Conservation (phyloP, 2,329 filamentous ascomycete genomes). For the Paecilomyces dactylethromorphus region DNA sequence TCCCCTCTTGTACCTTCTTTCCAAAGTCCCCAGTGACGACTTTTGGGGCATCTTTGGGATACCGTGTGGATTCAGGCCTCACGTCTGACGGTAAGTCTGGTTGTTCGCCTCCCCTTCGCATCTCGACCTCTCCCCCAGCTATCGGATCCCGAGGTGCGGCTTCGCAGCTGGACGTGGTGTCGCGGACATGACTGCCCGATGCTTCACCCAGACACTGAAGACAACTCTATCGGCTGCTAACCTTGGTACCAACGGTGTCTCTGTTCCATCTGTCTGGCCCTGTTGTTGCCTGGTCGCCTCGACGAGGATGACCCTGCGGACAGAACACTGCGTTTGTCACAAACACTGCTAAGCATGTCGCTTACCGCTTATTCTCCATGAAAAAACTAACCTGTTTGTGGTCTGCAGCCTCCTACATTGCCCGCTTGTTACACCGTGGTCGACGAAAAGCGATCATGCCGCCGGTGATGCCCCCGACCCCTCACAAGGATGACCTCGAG, state of each 20-base stretch:
- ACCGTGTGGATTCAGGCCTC: background rate
- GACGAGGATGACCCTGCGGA: background rate
- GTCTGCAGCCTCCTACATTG: conserved; percentile 4
- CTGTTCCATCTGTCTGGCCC: background rate
- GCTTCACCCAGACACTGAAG: background rate
- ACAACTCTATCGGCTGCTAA: background rate
- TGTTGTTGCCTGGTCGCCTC: background rate
- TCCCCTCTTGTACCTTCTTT: background rate
- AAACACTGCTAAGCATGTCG: background rate
- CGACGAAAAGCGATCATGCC: conserved; percentile 22
- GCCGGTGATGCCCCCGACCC: conserved; percentile 36
- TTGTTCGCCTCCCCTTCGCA: background rate
- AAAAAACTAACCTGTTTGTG: conserved; percentile 5
- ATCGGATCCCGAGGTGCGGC: background rate
- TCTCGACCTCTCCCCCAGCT: background rate
- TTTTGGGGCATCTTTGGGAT: background rate
- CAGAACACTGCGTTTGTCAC: background rate
- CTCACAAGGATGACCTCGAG: conserved; percentile 52
- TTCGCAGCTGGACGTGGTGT: background rate
- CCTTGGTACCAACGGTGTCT: background rate
- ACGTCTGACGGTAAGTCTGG: background rate
- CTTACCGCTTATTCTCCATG: background rate
- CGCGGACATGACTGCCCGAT: background rate
- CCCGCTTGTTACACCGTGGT: conserved; percentile 7
- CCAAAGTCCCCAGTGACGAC: background rate